Base-by-base conservation (phyloP, 495 filamentous ascomycete species). In the Trichoderma reesei region DNA sequence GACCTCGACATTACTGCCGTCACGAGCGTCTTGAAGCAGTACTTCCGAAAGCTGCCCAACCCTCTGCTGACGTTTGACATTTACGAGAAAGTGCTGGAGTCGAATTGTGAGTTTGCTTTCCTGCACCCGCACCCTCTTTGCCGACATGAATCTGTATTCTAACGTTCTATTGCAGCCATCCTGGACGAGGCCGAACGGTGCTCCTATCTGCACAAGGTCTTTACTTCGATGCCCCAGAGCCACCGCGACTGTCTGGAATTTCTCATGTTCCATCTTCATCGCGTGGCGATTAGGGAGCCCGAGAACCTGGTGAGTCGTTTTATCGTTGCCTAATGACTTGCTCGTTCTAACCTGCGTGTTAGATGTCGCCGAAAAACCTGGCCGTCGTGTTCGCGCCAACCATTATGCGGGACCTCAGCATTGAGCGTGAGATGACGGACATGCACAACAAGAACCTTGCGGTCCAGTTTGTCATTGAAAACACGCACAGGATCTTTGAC, bases 321-420 rank as follows among this genome's bases (percentile, higher is more conserved):
- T 33, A 31, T 56, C 14, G 10, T 4, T 59, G 31, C 26, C 38
- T 56, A 26, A 0, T 54, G 41, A 37, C 48, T 39, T 4, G 8
- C 36, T 38, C 33, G 39, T 60, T 38, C 26, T 31, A 44, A 65
- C 48, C n/a, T 20, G 59, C 16, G 8, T 41, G 42, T n/a, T 69
- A 81, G 74, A 99, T 99, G 95, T 94, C 90, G 20, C 89, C 93
- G 41, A 86, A 90, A 72, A 99, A 99, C 68, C 78, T 98, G 42
- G 91, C 95, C 5, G 95, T 99, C 64, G 95, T 99, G 36, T 99
- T 99, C 69, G 95, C 95, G 34, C 95, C 95, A 33, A 99, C 95
- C 8, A 91, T 99, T 65, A 94, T 99, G 88, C 82, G 94, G 61
- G 91, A 96, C 33, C 79, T 86, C 71, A 91, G 86, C 66, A 78